These are phyloP conservation scores for Fraxinus xanthoxyloides DNA, from an alignment of 305 asterid species.

Conservation along the genomic window DNA sequence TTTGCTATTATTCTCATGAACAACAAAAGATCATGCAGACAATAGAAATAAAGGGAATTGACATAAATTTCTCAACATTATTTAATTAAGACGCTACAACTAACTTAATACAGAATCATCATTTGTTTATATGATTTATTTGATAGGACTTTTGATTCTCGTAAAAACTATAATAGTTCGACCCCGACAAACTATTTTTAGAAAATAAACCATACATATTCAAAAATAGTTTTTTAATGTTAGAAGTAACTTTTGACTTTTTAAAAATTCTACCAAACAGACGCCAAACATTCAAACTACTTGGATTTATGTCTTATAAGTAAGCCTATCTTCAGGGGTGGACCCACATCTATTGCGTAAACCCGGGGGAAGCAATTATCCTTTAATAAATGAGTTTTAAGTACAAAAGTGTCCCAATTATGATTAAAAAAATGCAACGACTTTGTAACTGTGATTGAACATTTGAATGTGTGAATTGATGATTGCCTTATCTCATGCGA, in stretches of 20 bases:
- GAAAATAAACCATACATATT: too few species aligned
- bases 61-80: too few species aligned
- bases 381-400: neutral
- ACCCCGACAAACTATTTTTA: too few species aligned
- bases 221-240: too few species aligned
- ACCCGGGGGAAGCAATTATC: neutral
- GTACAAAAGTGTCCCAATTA: neutral
- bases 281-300: neutral
- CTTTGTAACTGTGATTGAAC: neutral
- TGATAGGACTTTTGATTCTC: too few species aligned
- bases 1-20: too few species aligned
- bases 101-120: neutral
- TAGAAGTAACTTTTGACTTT: neutral
- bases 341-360: conserved; percentile 2
- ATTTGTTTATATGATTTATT: too few species aligned
- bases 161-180: neutral
- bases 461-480: neutral
- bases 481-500: neutral
- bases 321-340: neutral
- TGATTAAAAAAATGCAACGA: neutral
- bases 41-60: too few species aligned
- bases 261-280: neutral
- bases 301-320: neutral
- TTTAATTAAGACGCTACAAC: too few species aligned
- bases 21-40: too few species aligned